Conservation (phyloP, 805 yeast species). For the Cyberlindnera petersonii region DNA sequence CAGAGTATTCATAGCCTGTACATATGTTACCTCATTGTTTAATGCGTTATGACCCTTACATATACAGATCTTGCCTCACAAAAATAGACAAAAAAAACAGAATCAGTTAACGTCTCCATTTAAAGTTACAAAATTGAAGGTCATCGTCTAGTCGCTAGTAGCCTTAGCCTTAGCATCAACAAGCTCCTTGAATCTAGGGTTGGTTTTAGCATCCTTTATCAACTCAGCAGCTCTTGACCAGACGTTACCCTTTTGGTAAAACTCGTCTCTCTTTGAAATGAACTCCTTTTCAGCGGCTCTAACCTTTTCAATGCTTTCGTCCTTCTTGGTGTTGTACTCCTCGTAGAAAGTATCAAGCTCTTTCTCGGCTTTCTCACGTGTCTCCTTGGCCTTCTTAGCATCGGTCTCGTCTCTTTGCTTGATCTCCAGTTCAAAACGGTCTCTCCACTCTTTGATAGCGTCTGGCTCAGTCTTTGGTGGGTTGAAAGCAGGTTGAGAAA, state of each 20-base stretch:
- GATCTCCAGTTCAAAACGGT: conserved; percentile 74
- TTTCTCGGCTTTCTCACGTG: conserved; percentile 71
- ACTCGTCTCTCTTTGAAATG: conserved; percentile 70
- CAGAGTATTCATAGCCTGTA: neutral
- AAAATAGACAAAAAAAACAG: neutral
- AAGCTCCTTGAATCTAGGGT: conserved; percentile 29
- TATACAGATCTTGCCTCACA: neutral
- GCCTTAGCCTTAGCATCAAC: conserved; percentile 27
- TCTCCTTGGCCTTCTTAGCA: conserved; percentile 55
- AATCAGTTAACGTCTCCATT: neutral
- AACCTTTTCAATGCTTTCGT: conserved; percentile 59
- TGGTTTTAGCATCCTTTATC: conserved; percentile 34
- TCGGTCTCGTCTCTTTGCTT: conserved; percentile 73
- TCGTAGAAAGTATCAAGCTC: conserved; percentile 91
- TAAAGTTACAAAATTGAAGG: too few species aligned
- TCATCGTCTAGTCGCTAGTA: conserved; percentile 12
- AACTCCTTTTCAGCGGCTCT: conserved; percentile 67
- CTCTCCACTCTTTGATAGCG: conserved; percentile 73
- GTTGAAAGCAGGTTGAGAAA: conserved; percentile 30
- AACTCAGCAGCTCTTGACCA: conserved; percentile 67
- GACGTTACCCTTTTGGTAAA: conserved; percentile 72
- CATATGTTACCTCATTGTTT: neutral
- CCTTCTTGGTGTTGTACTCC: conserved; percentile 80
- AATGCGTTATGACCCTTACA: neutral
- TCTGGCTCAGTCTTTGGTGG: conserved; percentile 43